Base-by-base conservation (phyloP, 371 early-diverging fungal species). In the Mortierella sp. region DNA sequence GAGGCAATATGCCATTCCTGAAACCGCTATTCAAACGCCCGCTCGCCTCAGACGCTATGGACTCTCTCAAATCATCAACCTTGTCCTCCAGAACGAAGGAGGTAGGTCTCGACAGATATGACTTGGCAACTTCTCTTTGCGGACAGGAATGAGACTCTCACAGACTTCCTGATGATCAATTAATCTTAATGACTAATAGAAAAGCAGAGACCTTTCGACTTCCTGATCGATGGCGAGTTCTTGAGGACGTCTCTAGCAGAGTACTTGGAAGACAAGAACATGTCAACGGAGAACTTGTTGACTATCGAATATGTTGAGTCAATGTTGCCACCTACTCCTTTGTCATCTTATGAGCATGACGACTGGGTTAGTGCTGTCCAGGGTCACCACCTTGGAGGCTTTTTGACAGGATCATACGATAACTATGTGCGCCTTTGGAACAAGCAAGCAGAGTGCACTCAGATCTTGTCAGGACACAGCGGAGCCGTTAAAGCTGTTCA, bases 241-340 rank as follows among this genome's bases (percentile, higher is more conserved):
- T 87, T 98, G 62, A 86, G 93, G 77, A 89, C 89, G 3, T 93
- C 92, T 57, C 80, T 98, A 66, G 84, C 86, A 13, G 86, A 89
- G 57, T 96, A 96, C 79, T 83, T 98, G 58, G 86, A 90, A 65
- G 83, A 83, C 23, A 78, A 89, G 31, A 85, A 83, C 19, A 79
- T 95, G 59, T 97, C 98, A 13, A 93, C 95, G 4, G 97, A 98
- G 90, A 93, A 94, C 65, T 81, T 93, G 7, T 75, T 98, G 59
- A 90, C 89, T n/a, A 84, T 97, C 34, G 96, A 98, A 85, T 97
- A 95, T 87, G 91, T 97, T 42, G 94, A 96, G 82, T 92, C 95
- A 1, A 90, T 93, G 88, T 88, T 93, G 40, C 97, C 97, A 26
- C 98, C 98, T 19, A 87, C 87, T 22, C 89, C 90, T 26, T 69